These are phyloP conservation scores for Hyphopichia wangnamkhiaoensis DNA, from an alignment of 1,139 yeast genomes.

Conservation along the genomic window DNA sequence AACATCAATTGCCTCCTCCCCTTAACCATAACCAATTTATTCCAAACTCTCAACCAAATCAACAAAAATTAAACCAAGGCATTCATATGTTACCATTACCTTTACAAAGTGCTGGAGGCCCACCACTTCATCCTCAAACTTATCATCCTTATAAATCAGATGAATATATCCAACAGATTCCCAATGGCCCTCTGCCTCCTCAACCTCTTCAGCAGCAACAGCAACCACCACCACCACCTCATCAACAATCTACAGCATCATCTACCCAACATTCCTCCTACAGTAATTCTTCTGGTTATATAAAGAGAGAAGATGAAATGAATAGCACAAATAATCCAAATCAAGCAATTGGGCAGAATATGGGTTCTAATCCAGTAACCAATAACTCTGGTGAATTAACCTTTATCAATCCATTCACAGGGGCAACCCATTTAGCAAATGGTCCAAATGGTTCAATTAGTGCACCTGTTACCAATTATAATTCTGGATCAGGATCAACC, in stretches of 20 bases:
- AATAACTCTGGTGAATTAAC: slow-evolving; percentile 13
- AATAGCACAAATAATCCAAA: too few relatives aligned
- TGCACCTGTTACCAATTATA: slow-evolving; percentile 1
- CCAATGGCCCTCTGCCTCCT: background rate
- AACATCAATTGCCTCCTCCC: slow-evolving; percentile 6
- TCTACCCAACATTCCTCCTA: slow-evolving; percentile 3
- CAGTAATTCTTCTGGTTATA: too few relatives aligned
- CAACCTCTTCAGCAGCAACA: background rate
- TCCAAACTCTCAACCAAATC: background rate
- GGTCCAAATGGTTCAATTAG: background rate
- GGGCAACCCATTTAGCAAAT: slow-evolving; percentile 7
- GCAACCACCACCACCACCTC: slow-evolving; percentile 6
- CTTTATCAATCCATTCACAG: slow-evolving; percentile 24
- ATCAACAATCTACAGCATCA: background rate
- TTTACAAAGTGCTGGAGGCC: background rate
- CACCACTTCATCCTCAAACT: background rate
- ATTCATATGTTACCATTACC: slow-evolving; percentile 3
- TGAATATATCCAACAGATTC: background rate
- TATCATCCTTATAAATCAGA: slow-evolving; percentile 1
- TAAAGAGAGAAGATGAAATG: slow-evolving; percentile 16
- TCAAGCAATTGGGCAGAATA: background rate
- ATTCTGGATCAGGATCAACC: slow-evolving; percentile 2
- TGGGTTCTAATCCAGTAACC: background rate
- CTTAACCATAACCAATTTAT: background rate
- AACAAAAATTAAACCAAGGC: slow-evolving; percentile 3